Base-by-base conservation (phyloP, 2,329 filamentous ascomycete species). In the Paecilomyces niveus region DNA sequence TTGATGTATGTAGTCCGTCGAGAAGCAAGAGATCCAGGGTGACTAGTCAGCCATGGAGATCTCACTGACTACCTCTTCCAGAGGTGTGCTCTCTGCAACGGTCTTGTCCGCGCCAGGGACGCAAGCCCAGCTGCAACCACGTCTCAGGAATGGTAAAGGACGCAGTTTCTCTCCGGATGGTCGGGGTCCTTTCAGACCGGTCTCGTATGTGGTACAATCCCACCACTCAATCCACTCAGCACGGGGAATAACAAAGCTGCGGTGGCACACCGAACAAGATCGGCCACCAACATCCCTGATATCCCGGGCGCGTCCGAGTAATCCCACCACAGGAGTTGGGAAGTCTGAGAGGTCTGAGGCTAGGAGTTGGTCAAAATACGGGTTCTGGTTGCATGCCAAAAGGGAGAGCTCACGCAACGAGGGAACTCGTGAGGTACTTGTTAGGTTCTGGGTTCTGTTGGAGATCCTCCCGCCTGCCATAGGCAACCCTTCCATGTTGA, bases 171-270 rank as follows among this genome's bases (percentile, higher is more conserved):
- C 70, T 4, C 68, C 68, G 1, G 65, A 62, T 26, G 59, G 57
- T 15, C 73, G 67, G 5, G 69, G 63, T n/a, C 65, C 61, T 62
- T 74, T 73, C 55, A 71, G 63, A 2, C 70, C 71, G 53, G 71
- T 76, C 60, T 76, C 74, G 59, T 71, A 70, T 1, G 73, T 72
- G 13, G 65, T 68, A 57, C 72, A 72, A 59, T 76, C 74, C 74
- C 74, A 76, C 74, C 74, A 76, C 60, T 79, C 77, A 21, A 77
- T 66, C 76, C 77, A 79, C 61, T 76, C 69, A 0, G 72, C 68
- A 9, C 76, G 72, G 15, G 76, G 70, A 54, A 77, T 67, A 5
- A 80, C 71, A 53, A 76, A 79, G 7, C 65, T 66, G 10, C 69
- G 69, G 31, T 69, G 64, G 55, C 78, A 80, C 0, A 75, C 66